Evolutionary conservation across 331 rosid species (phyloP).

Genomic region (Prunus yedoensis): DNA sequence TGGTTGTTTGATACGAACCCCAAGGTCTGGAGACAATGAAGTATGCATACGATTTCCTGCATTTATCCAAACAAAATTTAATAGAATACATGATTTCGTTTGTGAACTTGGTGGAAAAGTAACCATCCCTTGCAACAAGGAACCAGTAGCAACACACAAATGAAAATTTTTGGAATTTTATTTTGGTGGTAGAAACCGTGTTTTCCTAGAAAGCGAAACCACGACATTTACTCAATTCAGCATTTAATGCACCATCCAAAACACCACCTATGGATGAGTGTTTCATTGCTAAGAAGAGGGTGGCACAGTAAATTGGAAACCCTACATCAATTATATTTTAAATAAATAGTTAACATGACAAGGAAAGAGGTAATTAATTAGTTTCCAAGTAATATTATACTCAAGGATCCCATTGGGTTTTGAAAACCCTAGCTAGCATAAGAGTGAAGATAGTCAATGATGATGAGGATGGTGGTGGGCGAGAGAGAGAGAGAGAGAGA

Average conservation of each 20-base stretch:
- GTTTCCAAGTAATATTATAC: background rate
- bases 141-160: constrained; percentile 4
- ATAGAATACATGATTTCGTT: constrained; percentile 2
- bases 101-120: background rate
- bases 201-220: constrained; percentile 11
- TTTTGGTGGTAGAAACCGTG: constrained; percentile 1
- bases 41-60: background rate
- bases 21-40: constrained; percentile 10
- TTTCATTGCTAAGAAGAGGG: background rate
- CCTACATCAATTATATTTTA: background rate
- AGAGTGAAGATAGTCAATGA: constrained; percentile 1
- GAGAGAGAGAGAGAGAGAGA: background rate
- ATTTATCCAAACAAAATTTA: constrained; percentile 14
- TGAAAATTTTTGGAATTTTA: background rate
- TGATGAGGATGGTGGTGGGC: background rate
- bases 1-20: constrained; percentile 8
- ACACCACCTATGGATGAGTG: constrained; percentile 20
- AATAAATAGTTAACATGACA: background rate
- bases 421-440: constrained; percentile 23
- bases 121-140: background rate
- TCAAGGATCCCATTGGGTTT: constrained; percentile 30
- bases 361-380: background rate
- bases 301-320: background rate
- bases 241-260: constrained; percentile 22
- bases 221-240: constrained; percentile 16